Conservation (phyloP, 2,329 filamentous ascomycete species). For the Microascus cirrosus region DNA sequence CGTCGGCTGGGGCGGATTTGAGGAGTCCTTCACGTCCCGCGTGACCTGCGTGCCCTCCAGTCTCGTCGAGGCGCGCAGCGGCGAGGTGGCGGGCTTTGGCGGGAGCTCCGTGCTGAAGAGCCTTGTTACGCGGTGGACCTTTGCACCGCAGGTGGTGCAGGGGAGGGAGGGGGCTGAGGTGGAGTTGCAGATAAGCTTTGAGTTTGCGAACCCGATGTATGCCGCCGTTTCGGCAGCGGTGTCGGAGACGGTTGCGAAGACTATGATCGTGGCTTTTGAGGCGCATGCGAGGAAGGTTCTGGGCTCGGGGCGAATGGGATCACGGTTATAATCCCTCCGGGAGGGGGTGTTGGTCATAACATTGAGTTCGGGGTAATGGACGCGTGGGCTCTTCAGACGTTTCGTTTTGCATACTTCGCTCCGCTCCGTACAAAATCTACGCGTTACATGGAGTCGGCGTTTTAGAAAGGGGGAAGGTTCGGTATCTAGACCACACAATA, state of each 20-base stretch:
- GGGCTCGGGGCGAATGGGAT: conserved; percentile 5
- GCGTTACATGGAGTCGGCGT: neutral
- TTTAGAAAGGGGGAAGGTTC: neutral
- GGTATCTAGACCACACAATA: neutral
- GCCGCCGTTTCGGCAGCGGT: conserved; percentile 69
- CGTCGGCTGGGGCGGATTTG: conserved; percentile 74
- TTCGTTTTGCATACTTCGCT: neutral
- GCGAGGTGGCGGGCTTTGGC: conserved; percentile 31
- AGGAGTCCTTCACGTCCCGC: conserved; percentile 71
- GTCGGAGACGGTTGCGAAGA: conserved; percentile 70
- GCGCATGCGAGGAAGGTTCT: conserved; percentile 55
- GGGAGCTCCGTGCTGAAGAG: conserved; percentile 49
- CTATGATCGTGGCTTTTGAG: conserved; percentile 94
- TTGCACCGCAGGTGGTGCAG: conserved; percentile 26
- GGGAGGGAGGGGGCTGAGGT: conserved; percentile 51
- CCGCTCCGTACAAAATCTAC: neutral
- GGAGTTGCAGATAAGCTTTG: conserved; percentile 64
- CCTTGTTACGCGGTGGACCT: conserved; percentile 59
- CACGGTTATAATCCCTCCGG: neutral
- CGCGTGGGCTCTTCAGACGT: neutral
- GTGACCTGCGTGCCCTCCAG: conserved; percentile 65
- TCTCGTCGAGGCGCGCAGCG: conserved; percentile 69
- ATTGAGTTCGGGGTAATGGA: neutral
- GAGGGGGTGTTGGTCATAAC: neutral
- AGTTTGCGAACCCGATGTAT: conserved; percentile 84